A percentile compares a stretch with the other conserved stretches of the same genome.
Evolutionary conservation across 805 yeast species (phyloP).

Genomic region (Spathaspora girioi): DNA sequence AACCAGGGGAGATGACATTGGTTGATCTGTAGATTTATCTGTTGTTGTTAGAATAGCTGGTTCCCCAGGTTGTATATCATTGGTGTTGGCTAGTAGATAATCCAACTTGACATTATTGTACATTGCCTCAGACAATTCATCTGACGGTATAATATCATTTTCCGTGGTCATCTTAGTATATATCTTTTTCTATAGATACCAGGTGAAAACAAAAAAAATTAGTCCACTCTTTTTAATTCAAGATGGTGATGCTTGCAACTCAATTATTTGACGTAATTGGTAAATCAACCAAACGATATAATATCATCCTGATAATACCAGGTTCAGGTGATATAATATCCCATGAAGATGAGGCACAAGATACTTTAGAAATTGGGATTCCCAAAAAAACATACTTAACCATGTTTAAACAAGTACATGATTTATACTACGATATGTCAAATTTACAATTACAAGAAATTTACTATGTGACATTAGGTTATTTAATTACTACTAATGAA

Average conservation of each 20-base stretch:
- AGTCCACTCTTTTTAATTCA: not conserved
- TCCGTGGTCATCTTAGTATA: conserved; percentile 3
- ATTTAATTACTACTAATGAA: conserved; percentile 36
- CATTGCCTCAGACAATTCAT: conserved; percentile 27
- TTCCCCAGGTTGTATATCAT: not conserved
- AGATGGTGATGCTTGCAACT: not conserved
- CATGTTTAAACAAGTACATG: conserved; percentile 31
- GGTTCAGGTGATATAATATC: not conserved
- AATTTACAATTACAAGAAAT: not conserved
- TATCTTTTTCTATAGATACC: not conserved
- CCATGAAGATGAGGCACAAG: conserved; percentile 7
- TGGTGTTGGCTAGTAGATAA: conserved; percentile 11
- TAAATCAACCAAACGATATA: conserved; percentile 1
- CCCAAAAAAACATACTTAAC: conserved; percentile 24
- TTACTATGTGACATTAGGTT: conserved; percentile 31
- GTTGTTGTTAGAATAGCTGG: not conserved
- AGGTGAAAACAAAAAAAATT: not conserved
- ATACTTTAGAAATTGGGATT: conserved; percentile 28
- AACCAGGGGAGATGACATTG: not conserved
- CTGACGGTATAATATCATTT: conserved; percentile 18
- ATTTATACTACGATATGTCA: conserved; percentile 19
- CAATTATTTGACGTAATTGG: not conserved
- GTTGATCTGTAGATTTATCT: conserved; percentile 2
- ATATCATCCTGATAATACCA: conserved; percentile 6
- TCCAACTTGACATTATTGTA: conserved; percentile 28